phyloP scores from a whole-genome alignment of 805 yeast species.

The Metschnikowia anglica region DNA sequence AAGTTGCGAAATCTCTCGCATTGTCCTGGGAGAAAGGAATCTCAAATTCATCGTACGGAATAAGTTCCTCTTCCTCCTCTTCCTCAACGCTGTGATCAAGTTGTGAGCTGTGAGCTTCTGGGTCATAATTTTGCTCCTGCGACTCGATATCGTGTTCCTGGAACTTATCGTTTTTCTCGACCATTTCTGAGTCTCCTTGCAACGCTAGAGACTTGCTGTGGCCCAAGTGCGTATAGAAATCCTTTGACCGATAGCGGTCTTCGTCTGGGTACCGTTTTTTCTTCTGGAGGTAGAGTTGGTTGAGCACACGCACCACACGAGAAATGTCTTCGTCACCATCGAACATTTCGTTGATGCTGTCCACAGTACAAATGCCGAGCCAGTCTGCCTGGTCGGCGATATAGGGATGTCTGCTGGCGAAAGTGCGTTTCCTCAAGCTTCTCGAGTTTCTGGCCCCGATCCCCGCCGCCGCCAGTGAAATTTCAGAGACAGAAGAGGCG shows the following conservation, averaged over 20 bases:
- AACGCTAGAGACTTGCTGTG: constrained; percentile 18
- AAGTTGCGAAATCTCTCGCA: too few relatives aligned
- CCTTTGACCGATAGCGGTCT: constrained; percentile 38
- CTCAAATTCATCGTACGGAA: constrained; percentile 16
- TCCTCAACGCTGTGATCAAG: constrained; percentile 4
- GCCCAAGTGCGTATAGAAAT: constrained; percentile 40
- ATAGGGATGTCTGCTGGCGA: constrained; percentile 46
- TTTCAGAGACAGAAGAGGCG: too few relatives aligned
- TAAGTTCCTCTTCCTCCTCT: constrained; percentile 9
- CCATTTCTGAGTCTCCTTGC: constrained; percentile 14
- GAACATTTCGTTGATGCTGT: constrained; percentile 39
- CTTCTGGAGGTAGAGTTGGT: constrained; percentile 32
- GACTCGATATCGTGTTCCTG: constrained; percentile 1
- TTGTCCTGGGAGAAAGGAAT: constrained; percentile 9
- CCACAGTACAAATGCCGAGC: constrained; percentile 37
- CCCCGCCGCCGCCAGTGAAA: not conserved
- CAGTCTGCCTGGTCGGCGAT: constrained; percentile 46
- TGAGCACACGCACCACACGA: constrained; percentile 34
- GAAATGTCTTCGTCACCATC: constrained; percentile 32
- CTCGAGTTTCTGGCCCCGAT: constrained; percentile 15
- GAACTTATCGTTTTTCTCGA: not conserved
- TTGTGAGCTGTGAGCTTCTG: constrained; percentile 6
- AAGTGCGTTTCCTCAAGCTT: constrained; percentile 40
- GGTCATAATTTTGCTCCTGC: constrained; percentile 11
- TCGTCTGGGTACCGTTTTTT: constrained; percentile 38